Evolutionary conservation across 1,139 yeast genomes (phyloP).

Genomic region (Spencermartinsiella ligniputridi): DNA sequence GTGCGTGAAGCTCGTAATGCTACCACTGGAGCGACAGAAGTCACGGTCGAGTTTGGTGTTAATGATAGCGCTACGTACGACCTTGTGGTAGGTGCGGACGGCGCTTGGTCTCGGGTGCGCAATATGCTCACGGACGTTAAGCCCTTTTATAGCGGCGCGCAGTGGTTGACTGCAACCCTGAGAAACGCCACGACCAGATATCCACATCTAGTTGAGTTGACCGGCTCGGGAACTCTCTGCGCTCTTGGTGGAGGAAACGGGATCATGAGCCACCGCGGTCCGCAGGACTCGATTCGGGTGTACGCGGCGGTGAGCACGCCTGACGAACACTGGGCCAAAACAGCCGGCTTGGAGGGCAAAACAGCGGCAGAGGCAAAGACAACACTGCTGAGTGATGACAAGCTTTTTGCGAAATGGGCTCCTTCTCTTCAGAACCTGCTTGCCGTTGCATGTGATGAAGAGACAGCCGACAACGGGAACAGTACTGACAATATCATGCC

Average conservation of each 20-base stretch:
- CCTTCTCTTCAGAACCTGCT: background rate
- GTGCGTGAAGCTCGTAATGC: background rate
- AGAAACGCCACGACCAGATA: background rate
- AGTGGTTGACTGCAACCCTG: background rate
- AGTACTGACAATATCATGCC: background rate
- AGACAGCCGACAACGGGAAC: background rate
- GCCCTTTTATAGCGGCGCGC: background rate
- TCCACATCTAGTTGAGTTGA: constrained; percentile 1
- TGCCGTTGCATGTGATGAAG: background rate
- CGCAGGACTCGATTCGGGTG: background rate
- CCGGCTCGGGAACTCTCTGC: background rate
- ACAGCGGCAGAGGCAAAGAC: constrained; percentile 1
- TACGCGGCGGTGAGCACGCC: background rate
- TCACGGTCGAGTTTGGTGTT: constrained; percentile 1
- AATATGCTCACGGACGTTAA: background rate
- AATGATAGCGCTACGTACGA: constrained; percentile 19
- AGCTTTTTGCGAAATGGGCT: background rate
- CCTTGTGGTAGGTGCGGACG: constrained; percentile 37
- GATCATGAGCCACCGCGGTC: background rate
- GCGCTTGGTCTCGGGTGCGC: constrained; percentile 22
- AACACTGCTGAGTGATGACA: background rate
- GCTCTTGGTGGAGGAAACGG: background rate
- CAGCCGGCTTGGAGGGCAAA: background rate
- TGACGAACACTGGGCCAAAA: background rate
- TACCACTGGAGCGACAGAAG: background rate